These are phyloP conservation scores for Paramecium sonneborni DNA, from an alignment of 73 alveolate species.

Conservation along the genomic window DNA sequence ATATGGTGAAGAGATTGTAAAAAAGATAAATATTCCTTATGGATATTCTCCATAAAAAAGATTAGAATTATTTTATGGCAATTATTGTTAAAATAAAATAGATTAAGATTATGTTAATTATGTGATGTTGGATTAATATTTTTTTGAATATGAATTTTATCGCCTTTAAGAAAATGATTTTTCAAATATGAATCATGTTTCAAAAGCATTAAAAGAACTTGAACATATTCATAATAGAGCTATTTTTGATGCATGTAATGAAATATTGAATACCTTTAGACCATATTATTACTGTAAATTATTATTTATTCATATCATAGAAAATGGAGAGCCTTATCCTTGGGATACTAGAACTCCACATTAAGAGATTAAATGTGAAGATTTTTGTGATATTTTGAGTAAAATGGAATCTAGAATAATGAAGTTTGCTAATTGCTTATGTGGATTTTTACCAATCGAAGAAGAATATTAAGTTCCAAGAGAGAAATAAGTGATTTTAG, in stretches of 20 bases:
- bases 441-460: slow-evolving; percentile 60
- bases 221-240: slow-evolving; percentile 81
- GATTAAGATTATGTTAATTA: background rate
- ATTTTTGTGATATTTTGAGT: background rate
- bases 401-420: slow-evolving; percentile 48
- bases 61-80: background rate
- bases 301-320: background rate
- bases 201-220: slow-evolving; percentile 56
- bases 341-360: slow-evolving; percentile 40
- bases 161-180: background rate
- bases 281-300: slow-evolving; percentile 68
- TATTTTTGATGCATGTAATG: slow-evolving; percentile 82
- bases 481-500: slow-evolving; percentile 19
- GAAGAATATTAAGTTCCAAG: slow-evolving; percentile 37
- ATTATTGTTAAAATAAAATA: background rate
- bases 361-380: background rate
- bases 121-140: background rate
- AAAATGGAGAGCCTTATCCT: slow-evolving; percentile 63
- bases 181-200: background rate
- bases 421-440: slow-evolving; percentile 32
- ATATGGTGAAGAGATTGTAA: background rate
- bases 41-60: slow-evolving; percentile 3
- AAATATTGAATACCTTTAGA: slow-evolving; percentile 71
- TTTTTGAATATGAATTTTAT: slow-evolving; percentile 3
- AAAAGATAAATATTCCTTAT: slow-evolving; percentile 9